Evolutionary conservation across 768 basidiomycete genomes (phyloP), one percentile per base, ranked within the genome.

Genomic region (Podaxis sp.): DNA sequence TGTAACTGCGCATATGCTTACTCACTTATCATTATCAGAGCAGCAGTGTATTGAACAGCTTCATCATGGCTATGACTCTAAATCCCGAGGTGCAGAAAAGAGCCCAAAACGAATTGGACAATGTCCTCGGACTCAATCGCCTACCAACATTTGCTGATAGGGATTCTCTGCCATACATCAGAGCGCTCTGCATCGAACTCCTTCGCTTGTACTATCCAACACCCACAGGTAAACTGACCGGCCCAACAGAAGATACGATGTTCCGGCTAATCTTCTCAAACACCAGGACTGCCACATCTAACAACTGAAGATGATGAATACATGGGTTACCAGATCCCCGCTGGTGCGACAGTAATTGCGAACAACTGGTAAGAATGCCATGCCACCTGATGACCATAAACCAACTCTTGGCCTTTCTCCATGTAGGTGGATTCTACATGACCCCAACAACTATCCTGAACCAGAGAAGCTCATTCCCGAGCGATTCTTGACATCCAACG

Each of bases 391-490:
- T 26, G 9, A 36, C 38, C 6, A 22, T 24, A 36, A 51, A 36
- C 19, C 12, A 19, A 12, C n/a, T 0, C 42, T 30, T 33, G 33
- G 33, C 33, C 13, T 12, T 36, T 15, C 28, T 13, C 19, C 19
- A 17, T 51, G 17, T 17, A 73, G 72, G 70, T 70, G 66, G 8
- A 68, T 81, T 56, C 57, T 71, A 2, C 68, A 71, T 36, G 65
- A 73, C 57, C 57, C 64, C 28, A 51, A 56, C 8, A 63, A 61
- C 30, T 70, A 68, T 40, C 54, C 64, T 0, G 64, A 67, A 24
- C 66, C 69, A 15, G 66, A 63, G 42, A 61, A 57, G 15, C 66
- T 70, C 55, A 56, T 62, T 17, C 69, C 69, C 3, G 69, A 70
- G 22, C 63, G 68, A 2, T 70, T 67, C 48, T 36, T 68, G 19